These are phyloP conservation scores for Fusarium xylarioides DNA, from an alignment of 2,329 filamentous ascomycete genomes.

Conservation along the genomic window DNA sequence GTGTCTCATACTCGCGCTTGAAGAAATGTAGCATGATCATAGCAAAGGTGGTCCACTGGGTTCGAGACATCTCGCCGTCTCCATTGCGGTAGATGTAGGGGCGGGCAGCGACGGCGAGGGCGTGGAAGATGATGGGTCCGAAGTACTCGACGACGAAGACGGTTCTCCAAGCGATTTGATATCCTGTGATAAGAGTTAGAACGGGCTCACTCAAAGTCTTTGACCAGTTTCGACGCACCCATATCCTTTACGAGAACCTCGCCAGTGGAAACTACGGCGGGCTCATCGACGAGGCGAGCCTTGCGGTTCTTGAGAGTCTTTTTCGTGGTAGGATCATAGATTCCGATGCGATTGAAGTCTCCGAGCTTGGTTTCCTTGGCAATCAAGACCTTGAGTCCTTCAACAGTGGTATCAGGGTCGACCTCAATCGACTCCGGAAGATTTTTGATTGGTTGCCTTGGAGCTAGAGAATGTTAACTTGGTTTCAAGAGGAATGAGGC, in stretches of 20 bases:
- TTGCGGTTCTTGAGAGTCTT: conserved; percentile 71
- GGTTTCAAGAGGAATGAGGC: not conserved
- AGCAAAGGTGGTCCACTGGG: conserved; percentile 77
- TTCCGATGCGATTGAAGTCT: conserved; percentile 69
- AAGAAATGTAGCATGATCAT: conserved; percentile 86
- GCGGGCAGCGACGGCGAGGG: conserved; percentile 75
- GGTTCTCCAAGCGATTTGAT: conserved; percentile 90
- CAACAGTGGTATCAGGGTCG: conserved; percentile 62
- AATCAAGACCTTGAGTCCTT: conserved; percentile 66
- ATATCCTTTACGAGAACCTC: conserved; percentile 91
- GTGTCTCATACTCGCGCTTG: conserved; percentile 94
- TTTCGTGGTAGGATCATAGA: conserved; percentile 68
- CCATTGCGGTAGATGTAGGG: conserved; percentile 65
- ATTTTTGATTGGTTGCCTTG: conserved; percentile 61
- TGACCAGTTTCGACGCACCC: conserved; percentile 63
- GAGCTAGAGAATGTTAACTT: conserved; percentile 46
- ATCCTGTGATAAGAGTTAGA: conserved; percentile 61
- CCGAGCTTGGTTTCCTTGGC: conserved; percentile 60
- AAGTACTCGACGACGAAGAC: conserved; percentile 97
- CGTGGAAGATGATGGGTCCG: conserved; percentile 89
- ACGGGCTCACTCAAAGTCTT: not conserved
- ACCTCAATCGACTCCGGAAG: conserved; percentile 63
- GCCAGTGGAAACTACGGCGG: conserved; percentile 57
- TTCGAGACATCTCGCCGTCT: conserved; percentile 63
- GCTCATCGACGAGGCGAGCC: conserved; percentile 60